A percentile compares a stretch with the other conserved stretches of the same genome.
Conservation (phyloP, 2,329 filamentous ascomycete genomes). For the Aureobasidium namibiae region DNA sequence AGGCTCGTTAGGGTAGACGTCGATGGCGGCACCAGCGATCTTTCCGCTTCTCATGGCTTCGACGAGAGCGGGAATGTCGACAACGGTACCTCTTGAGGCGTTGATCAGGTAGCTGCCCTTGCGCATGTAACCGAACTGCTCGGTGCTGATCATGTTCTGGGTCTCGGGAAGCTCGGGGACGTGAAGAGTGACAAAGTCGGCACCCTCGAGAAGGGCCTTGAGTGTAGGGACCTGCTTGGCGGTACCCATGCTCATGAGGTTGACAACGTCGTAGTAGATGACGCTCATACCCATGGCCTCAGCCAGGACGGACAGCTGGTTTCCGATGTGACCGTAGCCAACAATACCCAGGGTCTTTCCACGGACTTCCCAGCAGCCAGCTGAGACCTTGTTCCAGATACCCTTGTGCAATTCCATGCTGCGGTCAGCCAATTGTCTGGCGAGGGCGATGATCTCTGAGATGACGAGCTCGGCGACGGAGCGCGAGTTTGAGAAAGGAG, state of each 20-base stretch:
- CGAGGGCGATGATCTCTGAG: constrained; percentile 82
- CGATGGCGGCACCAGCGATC: constrained; percentile 86
- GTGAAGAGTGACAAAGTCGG: constrained; percentile 91
- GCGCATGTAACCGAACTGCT: constrained; percentile 83
- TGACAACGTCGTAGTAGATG: constrained; percentile 93
- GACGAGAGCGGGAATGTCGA: constrained; percentile 88
- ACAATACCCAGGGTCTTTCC: constrained; percentile 96
- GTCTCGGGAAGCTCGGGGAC: constrained; percentile 92
- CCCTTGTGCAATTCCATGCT: constrained; percentile 90
- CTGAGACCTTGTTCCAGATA: constrained; percentile 96
- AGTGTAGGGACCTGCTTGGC: constrained; percentile 74
- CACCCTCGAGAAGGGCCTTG: constrained; percentile 63
- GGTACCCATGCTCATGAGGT: constrained; percentile 88
- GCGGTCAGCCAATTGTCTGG: constrained; percentile 85
- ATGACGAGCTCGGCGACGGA: constrained; percentile 96
- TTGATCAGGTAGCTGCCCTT: constrained; percentile 90
- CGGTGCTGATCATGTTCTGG: constrained; percentile 76
- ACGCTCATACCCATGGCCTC: constrained; percentile 98
- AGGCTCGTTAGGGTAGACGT: constrained; percentile 92
- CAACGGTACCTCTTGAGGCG: constrained; percentile 84
- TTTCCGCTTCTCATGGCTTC: constrained; percentile 79
- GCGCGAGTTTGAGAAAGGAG: constrained; percentile 94
- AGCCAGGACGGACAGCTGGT: constrained; percentile 87
- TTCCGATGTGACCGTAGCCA: constrained; percentile 95
- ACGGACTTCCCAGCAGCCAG: constrained; percentile 94